These are phyloP conservation scores for Exophiala lecanii-corni DNA, from an alignment of 2,329 filamentous ascomycete species.

Conservation along the genomic window DNA sequence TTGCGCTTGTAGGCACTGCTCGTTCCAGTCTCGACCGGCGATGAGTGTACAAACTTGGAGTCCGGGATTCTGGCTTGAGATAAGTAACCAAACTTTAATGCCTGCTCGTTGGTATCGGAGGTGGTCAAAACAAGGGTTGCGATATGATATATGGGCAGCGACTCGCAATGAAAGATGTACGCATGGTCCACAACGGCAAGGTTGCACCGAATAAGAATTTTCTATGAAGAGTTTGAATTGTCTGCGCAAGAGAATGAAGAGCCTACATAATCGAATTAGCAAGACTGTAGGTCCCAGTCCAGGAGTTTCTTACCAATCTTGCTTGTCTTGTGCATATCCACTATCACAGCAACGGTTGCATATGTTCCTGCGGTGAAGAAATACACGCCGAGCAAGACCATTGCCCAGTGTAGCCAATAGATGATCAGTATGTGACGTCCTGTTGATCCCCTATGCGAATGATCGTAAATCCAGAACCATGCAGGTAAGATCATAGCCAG, in stretches of 20 bases:
- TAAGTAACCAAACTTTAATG: too few relatives aligned
- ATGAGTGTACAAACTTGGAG: too few relatives aligned
- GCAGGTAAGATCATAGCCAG: conserved; percentile 47
- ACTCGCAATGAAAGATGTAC: too few relatives aligned
- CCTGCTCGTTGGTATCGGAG: too few relatives aligned
- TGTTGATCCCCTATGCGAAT: conserved; percentile 39
- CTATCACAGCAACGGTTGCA: conserved; percentile 27
- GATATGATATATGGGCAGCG: too few relatives aligned
- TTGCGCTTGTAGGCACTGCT: too few relatives aligned
- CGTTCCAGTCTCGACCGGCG: too few relatives aligned
- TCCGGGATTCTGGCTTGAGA: too few relatives aligned
- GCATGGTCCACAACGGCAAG: too few relatives aligned
- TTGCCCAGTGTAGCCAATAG: conserved; percentile 39
- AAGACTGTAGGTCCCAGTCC: conserved; percentile 2
- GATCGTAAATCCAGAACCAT: conserved; percentile 50
- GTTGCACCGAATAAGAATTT: too few relatives aligned
- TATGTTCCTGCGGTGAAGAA: conserved; percentile 46
- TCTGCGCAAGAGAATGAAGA: conserved; percentile 28
- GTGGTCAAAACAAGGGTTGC: too few relatives aligned
- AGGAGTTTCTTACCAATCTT: conserved; percentile 22
- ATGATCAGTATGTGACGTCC: conserved; percentile 31
- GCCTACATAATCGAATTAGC: conserved; percentile 15
- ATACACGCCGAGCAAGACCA: conserved; percentile 44
- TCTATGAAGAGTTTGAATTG: conserved; percentile 23
- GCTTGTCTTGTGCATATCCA: conserved; percentile 24